Base-by-base conservation (phyloP, 2,329 filamentous ascomycete species). In the Periconia macrospinosa region DNA sequence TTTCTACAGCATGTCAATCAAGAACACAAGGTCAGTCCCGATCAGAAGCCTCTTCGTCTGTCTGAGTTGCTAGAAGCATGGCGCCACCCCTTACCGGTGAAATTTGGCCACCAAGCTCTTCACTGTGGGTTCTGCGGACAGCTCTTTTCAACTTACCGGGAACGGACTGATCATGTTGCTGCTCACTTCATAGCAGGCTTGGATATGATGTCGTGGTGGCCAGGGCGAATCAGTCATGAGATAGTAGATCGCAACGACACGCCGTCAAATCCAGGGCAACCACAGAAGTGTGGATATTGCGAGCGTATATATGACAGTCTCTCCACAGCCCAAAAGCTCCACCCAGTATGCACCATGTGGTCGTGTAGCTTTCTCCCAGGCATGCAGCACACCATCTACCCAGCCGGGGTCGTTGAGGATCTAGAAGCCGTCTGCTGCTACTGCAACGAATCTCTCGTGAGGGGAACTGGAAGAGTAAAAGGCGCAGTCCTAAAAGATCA, bases 1-100 rank as follows among this genome's bases (percentile, higher is more conserved):
- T 76, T 81, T 45, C 75, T 78, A 41, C 79, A 81, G 57, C 79
- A 81, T 58, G 69, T 81, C 19, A 72, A 76, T 30, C 68, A 80
- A 53, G 77, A 79, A 62, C 79, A 81, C 61, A 75, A 76, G 58
- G 71, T 75, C 20, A 63, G 55, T 37, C 59, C 60, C 3, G 48
- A 52, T 2, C 84, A 61, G 70, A 77, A 55, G 40, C 75, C 81
- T 30, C 71, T 70, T 17, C 56, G 60, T 6, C 56, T 65, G 55
- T 57, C 57, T 13, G 60, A 68, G 37, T 52, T 65, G 17, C 45
- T 62, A n/a, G 61, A 62, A 18, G 55, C 54, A 18, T 67, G 64
- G 64, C 54, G 54, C 47, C 57, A 64, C 40, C 54, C 58, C 14
- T 37, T 62, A 11, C 55, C 56, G 2, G 41, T 66, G 30, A 56